Evolutionary conservation across 2,329 filamentous ascomycete genomes (phyloP).

Genomic region (Penicillium sp.): DNA sequence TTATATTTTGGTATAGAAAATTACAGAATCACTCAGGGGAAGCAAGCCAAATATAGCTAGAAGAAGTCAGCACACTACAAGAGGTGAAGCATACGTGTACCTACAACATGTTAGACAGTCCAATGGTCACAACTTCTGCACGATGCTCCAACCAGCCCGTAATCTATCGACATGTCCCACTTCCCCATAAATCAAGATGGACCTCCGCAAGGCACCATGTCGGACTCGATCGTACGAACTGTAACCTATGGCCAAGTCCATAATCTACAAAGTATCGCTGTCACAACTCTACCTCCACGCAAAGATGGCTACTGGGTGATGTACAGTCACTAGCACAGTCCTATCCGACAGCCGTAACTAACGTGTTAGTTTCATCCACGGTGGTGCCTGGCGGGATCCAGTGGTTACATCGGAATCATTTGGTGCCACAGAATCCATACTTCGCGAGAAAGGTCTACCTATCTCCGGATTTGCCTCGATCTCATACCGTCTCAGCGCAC

Average conservation of each 20-base stretch:
- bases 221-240: slow-evolving; percentile 19
- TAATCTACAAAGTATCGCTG: slow-evolving; percentile 35
- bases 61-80: neutral
- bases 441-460: slow-evolving; percentile 27
- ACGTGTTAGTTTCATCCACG: slow-evolving; percentile 45
- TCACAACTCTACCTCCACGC: slow-evolving; percentile 24
- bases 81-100: neutral
- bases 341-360: neutral
- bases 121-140: neutral
- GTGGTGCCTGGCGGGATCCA: slow-evolving; percentile 51
- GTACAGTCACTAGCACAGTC: slow-evolving; percentile 24
- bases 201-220: slow-evolving; percentile 25
- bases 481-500: slow-evolving; percentile 47
- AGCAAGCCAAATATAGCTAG: neutral
- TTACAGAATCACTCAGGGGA: neutral
- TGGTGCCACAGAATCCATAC: slow-evolving; percentile 32
- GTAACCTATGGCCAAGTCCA: slow-evolving; percentile 30
- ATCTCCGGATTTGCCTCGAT: slow-evolving; percentile 46
- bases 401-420: slow-evolving; percentile 38
- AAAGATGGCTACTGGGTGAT: slow-evolving; percentile 41
- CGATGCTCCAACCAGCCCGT: neutral
- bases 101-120: neutral
- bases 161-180: slow-evolving; percentile 8
- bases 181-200: slow-evolving; percentile 6
- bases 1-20: neutral